phyloP scores from a whole-genome alignment of 176 grass and related monocot species.

The Paspalum vaginatum region DNA sequence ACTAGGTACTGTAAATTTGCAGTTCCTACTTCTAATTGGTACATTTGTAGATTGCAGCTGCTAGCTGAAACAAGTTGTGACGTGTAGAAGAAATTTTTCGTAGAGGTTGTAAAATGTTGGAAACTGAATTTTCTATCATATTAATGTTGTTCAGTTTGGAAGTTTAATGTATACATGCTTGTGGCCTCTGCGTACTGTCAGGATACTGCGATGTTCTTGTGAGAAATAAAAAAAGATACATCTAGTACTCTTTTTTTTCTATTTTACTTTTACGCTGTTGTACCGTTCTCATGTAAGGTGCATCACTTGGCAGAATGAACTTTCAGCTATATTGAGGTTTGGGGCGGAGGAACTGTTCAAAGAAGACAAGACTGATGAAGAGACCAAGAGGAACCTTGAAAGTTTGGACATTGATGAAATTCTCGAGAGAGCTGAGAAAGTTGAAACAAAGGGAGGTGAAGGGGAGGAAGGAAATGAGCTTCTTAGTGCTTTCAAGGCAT shows the following conservation, averaged over 20 bases:
- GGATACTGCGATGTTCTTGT: not conserved
- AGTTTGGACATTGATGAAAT: constrained; percentile 99
- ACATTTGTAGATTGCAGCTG: not conserved
- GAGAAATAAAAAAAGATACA: not conserved
- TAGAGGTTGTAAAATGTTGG: not conserved
- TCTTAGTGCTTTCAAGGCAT: constrained; percentile 98
- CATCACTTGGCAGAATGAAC: constrained; percentile 80
- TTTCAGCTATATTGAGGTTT: constrained; percentile 98
- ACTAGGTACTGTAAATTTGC: no score
- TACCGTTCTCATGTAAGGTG: constrained; percentile 25
- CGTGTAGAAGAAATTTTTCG: not conserved
- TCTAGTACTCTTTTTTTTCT: not conserved
- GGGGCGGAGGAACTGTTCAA: constrained; percentile 98
- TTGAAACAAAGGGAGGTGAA: constrained; percentile 84
- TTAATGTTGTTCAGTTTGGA: constrained; percentile 17
- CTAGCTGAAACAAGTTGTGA: constrained; percentile 6
- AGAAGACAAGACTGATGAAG: constrained; percentile 96
- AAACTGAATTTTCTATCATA: not conserved
- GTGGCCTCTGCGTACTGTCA: not conserved
- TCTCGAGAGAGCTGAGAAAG: constrained; percentile 98
- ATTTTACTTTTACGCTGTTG: constrained; percentile 12
- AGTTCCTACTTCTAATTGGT: no score
- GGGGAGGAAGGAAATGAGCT: constrained; percentile 90
- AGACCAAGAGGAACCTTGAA: constrained; percentile 88
- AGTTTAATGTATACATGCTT: constrained; percentile 9